Evolutionary conservation across 495 filamentous ascomycete species (phyloP), one percentile per base, ranked within the genome.

Genomic region (Aspergillus sparsus): DNA sequence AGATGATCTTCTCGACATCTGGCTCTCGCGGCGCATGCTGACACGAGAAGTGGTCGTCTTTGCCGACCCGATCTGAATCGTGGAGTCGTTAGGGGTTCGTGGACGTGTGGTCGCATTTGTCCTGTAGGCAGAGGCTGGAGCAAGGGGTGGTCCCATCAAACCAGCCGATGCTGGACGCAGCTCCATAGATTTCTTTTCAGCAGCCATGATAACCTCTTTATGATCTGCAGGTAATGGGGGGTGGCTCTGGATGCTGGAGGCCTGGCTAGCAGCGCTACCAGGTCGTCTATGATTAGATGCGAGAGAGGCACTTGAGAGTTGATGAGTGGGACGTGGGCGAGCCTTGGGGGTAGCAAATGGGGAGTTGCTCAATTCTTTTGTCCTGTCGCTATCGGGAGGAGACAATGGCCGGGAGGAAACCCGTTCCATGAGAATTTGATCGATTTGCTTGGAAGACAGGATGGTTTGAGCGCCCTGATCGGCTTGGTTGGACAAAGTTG

Each of bases 191-290:
- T 81, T 81, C 71, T 80, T 83, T 49, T 83, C 80, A 36, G 91
- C 93, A 9, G 90, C 91, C 55, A 91, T 84, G 63, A 97, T 97
- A 54, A 83, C 84, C 71, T 97, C 83, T 60, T 85, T 88, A 71
- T 95, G 91, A 67, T 96, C 91, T 8, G 75, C 57, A 44, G 94
- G 92, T 34, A 98, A 76, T 13, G 93, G 92, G 5, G 92, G 93
- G 63, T 86, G 83, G 44, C 69, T 70, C 11, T 71, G 71, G 34
- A 71, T 49, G 53, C 69, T 69, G 31, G 76, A 77, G 8, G 74
- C 72, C 33, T 82, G 80, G 64, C 92, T 96, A 10, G 82, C 76
- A 21, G 87, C 76, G 69, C 90, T 96, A 49, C 83, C 82, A 46
- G 91, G 90, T 62, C 91, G 81, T 49, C 74, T 75, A 11, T 79